phyloP scores from a whole-genome alignment of 768 basidiomycete species.

The Trichaptum fuscoviolaceum region DNA sequence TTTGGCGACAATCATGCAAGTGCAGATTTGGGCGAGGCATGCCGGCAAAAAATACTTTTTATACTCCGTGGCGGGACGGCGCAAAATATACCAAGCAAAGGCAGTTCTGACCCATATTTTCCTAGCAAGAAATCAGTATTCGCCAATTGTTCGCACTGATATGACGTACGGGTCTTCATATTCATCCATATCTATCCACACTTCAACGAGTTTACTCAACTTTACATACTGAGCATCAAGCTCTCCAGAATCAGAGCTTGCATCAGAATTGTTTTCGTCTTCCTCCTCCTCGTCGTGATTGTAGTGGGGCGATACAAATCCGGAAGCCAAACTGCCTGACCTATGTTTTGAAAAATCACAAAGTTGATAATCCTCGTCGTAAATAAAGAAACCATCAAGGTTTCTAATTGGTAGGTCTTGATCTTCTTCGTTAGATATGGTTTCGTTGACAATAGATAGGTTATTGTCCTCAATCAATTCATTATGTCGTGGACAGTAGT shows the following conservation, averaged over 20 bases:
- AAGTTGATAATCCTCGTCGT: conserved; percentile 24
- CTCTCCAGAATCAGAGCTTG: neutral
- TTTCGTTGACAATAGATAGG: conserved; percentile 40
- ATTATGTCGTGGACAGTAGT: conserved; percentile 22
- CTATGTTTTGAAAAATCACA: neutral
- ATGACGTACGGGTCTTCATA: neutral
- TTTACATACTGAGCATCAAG: neutral
- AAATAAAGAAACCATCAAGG: conserved; percentile 50
- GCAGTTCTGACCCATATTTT: conserved; percentile 60
- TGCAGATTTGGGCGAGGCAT: neutral
- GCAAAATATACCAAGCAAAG: conserved; percentile 68
- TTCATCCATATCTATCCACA: neutral
- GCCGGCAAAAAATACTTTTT: neutral
- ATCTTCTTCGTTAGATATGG: neutral
- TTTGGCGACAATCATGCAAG: conserved; percentile 6
- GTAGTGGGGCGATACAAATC: conserved; percentile 28
- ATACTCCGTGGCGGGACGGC: conserved; percentile 32
- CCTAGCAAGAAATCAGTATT: conserved; percentile 25
- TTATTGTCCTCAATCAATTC: conserved; percentile 35
- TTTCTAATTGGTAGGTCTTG: conserved; percentile 47
- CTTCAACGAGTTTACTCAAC: neutral
- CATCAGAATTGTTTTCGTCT: conserved; percentile 11
- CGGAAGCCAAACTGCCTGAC: neutral
- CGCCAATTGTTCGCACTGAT: neutral
- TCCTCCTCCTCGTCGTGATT: conserved; percentile 19